Conservation (phyloP, 345 rosid genomes). For the Barbarea vulgaris region DNA sequence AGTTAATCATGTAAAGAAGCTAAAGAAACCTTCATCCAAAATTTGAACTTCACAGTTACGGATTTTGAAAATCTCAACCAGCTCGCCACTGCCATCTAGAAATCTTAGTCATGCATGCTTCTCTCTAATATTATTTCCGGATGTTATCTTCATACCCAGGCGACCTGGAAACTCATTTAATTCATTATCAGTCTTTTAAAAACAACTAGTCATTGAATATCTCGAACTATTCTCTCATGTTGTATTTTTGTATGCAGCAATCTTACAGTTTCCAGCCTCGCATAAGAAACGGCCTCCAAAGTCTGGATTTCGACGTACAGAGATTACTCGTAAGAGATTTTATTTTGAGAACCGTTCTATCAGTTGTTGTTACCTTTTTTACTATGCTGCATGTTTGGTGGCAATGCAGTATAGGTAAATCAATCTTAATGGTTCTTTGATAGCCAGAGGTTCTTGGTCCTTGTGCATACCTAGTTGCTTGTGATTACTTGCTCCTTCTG, state of each 20-base stretch:
- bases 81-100: conserved; percentile 16
- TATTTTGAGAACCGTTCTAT: conserved; percentile 1
- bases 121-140: neutral
- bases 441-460: conserved; percentile 25
- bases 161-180: conserved; percentile 17
- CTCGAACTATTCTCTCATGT: conserved; percentile 3
- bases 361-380: neutral
- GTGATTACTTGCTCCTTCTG: conserved; percentile 5
- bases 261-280: conserved; percentile 81
- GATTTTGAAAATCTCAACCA: neutral
- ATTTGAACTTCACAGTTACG: conserved; percentile 10
- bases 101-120: conserved; percentile 22
- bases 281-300: conserved; percentile 76
- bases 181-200: neutral
- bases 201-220: neutral
- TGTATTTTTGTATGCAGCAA: conserved; percentile 61
- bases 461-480: conserved; percentile 7
- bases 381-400: conserved; percentile 14
- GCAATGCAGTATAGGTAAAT: conserved; percentile 15
- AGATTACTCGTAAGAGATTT: conserved; percentile 68
- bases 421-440: conserved; percentile 3
- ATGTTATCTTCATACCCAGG: conserved; percentile 7
- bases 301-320: conserved; percentile 85
- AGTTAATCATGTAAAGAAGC: neutral
- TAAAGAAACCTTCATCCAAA: conserved; percentile 10